phyloP scores from a whole-genome alignment of 1,284 basidiomycete species.

The Meira nashicola region DNA sequence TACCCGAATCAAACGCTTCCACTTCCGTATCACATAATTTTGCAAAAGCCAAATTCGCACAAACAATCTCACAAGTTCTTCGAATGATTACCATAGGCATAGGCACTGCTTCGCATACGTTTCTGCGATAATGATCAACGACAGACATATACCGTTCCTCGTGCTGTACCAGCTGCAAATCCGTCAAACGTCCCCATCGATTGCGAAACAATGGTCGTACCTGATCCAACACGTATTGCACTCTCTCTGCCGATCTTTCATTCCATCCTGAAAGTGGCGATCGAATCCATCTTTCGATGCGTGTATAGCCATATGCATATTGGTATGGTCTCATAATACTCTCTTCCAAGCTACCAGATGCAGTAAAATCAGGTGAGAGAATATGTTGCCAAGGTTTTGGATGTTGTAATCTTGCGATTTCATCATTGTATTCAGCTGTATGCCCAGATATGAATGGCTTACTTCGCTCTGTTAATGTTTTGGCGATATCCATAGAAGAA shows the following conservation, averaged over 20 bases:
- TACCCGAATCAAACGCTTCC: not conserved
- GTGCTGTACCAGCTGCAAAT: not conserved
- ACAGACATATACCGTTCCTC: not conserved
- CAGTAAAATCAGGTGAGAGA: too few species aligned
- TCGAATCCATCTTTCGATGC: not conserved
- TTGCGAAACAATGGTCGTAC: not conserved
- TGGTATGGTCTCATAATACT: not conserved
- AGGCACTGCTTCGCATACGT: constrained; percentile 1
- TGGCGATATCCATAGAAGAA: too few species aligned
- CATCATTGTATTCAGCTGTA: too few species aligned
- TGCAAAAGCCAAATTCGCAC: not conserved
- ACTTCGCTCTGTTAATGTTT: too few species aligned
- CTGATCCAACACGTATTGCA: not conserved
- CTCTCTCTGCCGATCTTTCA: not conserved
- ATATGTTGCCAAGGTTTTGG: too few species aligned
- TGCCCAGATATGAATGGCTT: too few species aligned
- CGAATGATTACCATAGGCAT: not conserved
- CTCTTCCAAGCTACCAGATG: not conserved
- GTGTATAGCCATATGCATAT: not conserved
- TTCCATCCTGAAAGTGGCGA: not conserved
- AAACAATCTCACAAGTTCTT: not conserved
- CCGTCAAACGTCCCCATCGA: not conserved
- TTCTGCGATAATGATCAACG: not conserved
- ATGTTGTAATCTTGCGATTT: too few species aligned
- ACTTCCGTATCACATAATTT: not conserved